phyloP scores from a whole-genome alignment of 2,329 filamentous ascomycete species.

The Domatiomyces catenatus region DNA sequence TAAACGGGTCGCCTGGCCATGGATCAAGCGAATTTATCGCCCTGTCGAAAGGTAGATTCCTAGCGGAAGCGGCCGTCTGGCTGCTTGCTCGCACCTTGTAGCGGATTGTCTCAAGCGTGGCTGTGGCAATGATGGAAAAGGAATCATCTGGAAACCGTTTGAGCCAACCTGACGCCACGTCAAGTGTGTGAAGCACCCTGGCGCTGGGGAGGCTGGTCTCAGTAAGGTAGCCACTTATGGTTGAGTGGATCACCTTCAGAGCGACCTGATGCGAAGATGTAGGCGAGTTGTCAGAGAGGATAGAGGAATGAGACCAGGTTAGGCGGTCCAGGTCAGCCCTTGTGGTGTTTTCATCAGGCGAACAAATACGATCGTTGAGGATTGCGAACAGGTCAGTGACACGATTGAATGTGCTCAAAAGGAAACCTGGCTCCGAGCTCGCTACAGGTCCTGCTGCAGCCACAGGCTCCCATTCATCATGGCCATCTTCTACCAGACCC shows the following conservation, averaged over 20 bases:
- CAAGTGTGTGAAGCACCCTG: background rate
- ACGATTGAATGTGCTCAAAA: constrained; percentile 39
- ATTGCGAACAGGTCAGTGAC: constrained; percentile 25
- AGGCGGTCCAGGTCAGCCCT: background rate
- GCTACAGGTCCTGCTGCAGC: constrained; percentile 24
- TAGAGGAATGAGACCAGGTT: background rate
- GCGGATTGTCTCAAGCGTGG: background rate
- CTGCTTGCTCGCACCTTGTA: background rate
- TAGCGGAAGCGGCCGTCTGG: background rate
- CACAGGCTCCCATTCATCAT: constrained; percentile 66
- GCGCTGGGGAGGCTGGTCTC: background rate
- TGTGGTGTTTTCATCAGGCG: background rate
- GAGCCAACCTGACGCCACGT: background rate
- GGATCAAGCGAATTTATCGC: background rate
- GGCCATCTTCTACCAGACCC: constrained; percentile 45
- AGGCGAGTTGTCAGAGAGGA: background rate
- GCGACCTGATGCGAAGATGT: background rate
- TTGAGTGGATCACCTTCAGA: background rate
- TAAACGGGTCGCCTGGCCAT: background rate
- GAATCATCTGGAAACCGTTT: background rate
- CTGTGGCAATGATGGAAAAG: background rate
- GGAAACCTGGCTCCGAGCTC: constrained; percentile 30
- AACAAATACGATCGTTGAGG: constrained; percentile 6
- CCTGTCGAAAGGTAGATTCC: background rate
- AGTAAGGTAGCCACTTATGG: background rate